Evolutionary conservation across 495 filamentous ascomycete species (phyloP).

Genomic region (Neurospora discreta): DNA sequence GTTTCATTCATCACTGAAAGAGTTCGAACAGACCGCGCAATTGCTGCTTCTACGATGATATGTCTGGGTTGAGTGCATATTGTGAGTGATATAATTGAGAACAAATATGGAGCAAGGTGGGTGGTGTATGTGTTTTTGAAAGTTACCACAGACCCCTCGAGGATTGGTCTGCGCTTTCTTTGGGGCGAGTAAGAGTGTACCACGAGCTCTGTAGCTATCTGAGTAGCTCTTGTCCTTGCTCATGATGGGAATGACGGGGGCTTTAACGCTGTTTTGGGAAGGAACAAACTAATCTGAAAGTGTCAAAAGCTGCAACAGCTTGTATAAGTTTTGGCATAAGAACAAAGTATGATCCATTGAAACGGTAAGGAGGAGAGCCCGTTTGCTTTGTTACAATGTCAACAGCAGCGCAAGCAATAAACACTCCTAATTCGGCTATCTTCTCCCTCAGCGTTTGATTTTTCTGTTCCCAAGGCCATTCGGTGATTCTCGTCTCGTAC

Average conservation of each 20-base stretch:
- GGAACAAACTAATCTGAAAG: background rate
- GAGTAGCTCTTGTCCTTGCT: background rate
- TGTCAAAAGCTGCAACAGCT: background rate
- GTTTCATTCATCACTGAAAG: background rate
- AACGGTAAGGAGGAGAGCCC: background rate
- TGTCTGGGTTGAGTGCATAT: background rate
- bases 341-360: background rate
- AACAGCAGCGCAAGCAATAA: background rate
- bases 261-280: background rate
- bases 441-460: background rate
- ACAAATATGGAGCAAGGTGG: background rate
- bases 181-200: too few relatives aligned
- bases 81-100: background rate
- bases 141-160: background rate
- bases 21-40: background rate
- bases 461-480: background rate
- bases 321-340: background rate
- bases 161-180: background rate
- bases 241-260: background rate
- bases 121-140: background rate
- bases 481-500: background rate
- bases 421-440: background rate
- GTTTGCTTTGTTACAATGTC: background rate
- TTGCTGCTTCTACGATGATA: background rate
- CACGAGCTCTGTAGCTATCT: background rate